phyloP scores from a whole-genome alignment of 2,329 filamentous ascomycete genomes.

The Penicillium thymicola region DNA sequence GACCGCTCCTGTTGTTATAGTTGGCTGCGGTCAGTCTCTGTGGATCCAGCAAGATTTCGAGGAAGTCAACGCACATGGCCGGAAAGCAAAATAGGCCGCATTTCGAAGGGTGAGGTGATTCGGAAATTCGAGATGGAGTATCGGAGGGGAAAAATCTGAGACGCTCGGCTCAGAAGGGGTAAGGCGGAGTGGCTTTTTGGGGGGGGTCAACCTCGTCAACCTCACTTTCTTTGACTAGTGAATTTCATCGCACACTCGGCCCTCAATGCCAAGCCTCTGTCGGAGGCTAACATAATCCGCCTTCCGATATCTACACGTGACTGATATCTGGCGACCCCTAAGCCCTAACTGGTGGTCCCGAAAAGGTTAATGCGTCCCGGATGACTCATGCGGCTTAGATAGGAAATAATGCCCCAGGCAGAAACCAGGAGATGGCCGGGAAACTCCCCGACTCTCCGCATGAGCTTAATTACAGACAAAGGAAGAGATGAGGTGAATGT shows the following conservation, averaged over 20 bases:
- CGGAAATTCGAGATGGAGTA: slow-evolving; percentile 16
- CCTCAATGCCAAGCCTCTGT: slow-evolving; percentile 34
- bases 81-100: slow-evolving; percentile 94
- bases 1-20: slow-evolving; percentile 66
- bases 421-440: not conserved
- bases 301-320: slow-evolving; percentile 33
- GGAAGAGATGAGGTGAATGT: not conserved
- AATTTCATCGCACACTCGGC: slow-evolving; percentile 44
- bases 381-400: not conserved
- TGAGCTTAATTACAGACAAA: slow-evolving; percentile 1
- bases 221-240: slow-evolving; percentile 32
- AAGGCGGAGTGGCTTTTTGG: slow-evolving; percentile 22
- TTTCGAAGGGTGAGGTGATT: slow-evolving; percentile 51
- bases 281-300: slow-evolving; percentile 13
- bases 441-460: slow-evolving; percentile 9
- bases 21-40: slow-evolving; percentile 24
- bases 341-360: slow-evolving; percentile 19
- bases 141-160: slow-evolving; percentile 10
- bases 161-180: slow-evolving; percentile 24
- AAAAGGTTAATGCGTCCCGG: not conserved
- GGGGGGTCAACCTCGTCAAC: slow-evolving; percentile 33
- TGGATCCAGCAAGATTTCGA: slow-evolving; percentile 18
- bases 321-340: slow-evolving; percentile 14
- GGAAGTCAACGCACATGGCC: slow-evolving; percentile 66
- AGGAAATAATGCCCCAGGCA: not conserved